Percentiles rank a stretch among this genome's conserved stretches.
phyloP scores from a whole-genome alignment of 257 asterid genomes.

The Misopates orontium region DNA sequence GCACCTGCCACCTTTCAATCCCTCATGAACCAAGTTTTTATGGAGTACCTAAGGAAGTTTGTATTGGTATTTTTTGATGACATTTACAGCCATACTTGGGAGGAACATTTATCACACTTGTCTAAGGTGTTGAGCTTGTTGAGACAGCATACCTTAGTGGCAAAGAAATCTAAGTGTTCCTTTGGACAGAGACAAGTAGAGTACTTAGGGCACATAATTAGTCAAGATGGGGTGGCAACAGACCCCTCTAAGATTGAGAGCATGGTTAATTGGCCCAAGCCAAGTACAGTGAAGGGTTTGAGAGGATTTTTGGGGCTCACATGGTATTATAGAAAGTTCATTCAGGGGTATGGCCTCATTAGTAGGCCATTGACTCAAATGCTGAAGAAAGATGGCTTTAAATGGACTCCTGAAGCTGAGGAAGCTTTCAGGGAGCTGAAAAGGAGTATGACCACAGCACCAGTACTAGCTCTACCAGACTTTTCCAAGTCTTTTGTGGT shows the following conservation, averaged over 20 bases:
- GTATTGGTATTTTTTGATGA: constrained; percentile 25
- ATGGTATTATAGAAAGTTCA: too few species aligned
- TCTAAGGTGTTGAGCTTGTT: background rate
- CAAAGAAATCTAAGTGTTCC: background rate
- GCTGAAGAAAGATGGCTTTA: background rate
- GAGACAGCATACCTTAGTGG: background rate
- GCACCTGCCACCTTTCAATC: background rate
- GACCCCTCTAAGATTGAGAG: background rate
- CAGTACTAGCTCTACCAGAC: background rate
- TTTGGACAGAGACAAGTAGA: background rate
- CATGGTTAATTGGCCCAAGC: background rate
- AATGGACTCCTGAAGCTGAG: too few species aligned
- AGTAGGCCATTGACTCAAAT: too few species aligned
- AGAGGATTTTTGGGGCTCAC: background rate
- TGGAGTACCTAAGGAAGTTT: background rate
- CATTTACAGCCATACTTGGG: background rate
- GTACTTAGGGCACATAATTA: constrained; percentile 9
- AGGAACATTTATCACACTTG: background rate
- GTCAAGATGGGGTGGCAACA: too few species aligned
- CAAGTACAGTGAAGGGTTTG: background rate
- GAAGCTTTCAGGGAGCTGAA: background rate
- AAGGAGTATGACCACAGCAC: background rate
- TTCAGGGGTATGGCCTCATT: too few species aligned
- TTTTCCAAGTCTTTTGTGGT: too few species aligned
- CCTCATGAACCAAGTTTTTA: too few species aligned